Evolutionary conservation across 2,329 filamentous ascomycete genomes (phyloP), one percentile per base, ranked within the genome.

Genomic region (Pseudogymnoascus verrucosus): DNA sequence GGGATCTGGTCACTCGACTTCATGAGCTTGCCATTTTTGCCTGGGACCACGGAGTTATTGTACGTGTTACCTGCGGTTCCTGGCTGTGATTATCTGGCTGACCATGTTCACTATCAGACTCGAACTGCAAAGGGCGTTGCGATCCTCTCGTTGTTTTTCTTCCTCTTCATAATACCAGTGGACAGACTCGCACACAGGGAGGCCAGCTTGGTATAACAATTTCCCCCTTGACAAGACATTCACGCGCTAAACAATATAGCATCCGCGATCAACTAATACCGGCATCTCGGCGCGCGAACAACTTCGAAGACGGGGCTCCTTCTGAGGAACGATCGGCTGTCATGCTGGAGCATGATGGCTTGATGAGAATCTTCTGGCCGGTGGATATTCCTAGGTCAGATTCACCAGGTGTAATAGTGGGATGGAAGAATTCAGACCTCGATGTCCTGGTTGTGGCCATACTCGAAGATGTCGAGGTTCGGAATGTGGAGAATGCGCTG

Each of bases 311-410:
- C 86, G 95, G 76, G 95, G 95, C 70, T 99, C 95, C 65, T 98
- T 99, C 77, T 98, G 59, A 84, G 83, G 31, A 60, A 23, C 36
- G 60, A 47, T 66, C 69, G 67, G 73, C 74, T 78, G 83, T 81
- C 82, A 88, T 88, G 85, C 80, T 84, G 80, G 84, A 85, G 78
- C 82, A 86, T 82, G 85, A 95, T 90, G 93, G 90, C 73, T 82
- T 98, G 80, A 91, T 98, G 88, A 91, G 95, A 81, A 88, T 99
- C 79, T 98, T 99, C 80, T 99, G 95, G 95, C 96, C 95, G 72
- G 89, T 89, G 72, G 93, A 96, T 78, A 86, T 91, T 72, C 82
- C 84, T 63, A 83, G 82, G 75, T 89, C 88, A 63, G 84, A 86
- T 69, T 81, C 84, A 64, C 85, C 91, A 44, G 95, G 93, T 51